Conservation (phyloP, 306 rosid species). For the Datisca glomerata region DNA sequence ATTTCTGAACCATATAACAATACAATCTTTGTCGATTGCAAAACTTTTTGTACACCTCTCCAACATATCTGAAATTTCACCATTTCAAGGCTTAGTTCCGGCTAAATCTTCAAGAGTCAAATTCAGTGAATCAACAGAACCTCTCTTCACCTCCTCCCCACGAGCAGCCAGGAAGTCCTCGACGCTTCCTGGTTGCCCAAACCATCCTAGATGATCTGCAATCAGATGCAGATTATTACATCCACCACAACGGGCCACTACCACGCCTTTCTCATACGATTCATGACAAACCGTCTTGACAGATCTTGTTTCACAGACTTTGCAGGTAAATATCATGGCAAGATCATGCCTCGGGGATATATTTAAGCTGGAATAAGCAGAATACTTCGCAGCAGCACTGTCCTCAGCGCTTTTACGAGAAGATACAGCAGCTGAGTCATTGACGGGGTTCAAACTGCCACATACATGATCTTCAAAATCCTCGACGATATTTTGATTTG, state of each 20-base stretch:
- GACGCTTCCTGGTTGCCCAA: constrained; percentile 63
- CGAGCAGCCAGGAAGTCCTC: constrained; percentile 72
- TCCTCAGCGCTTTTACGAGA: constrained; percentile 10
- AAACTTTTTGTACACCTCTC: too few species aligned
- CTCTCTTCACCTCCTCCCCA: constrained; percentile 75
- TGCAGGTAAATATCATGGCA: constrained; percentile 87
- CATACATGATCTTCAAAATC: constrained; percentile 25
- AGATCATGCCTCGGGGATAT: constrained; percentile 84
- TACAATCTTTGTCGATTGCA: too few species aligned
- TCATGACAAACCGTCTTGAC: constrained; percentile 59
- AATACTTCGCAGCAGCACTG: constrained; percentile 20
- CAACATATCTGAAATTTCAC: too few species aligned
- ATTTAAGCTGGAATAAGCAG: constrained; percentile 44
- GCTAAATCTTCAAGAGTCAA: too few species aligned
- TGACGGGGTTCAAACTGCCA: constrained; percentile 8
- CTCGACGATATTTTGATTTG: constrained; percentile 27
- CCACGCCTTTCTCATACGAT: constrained; percentile 84
- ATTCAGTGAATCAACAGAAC: constrained; percentile 55
- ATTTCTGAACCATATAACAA: too few species aligned
- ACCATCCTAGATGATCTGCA: constrained; percentile 83
- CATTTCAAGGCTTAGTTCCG: too few species aligned
- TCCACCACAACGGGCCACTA: constrained; percentile 74
- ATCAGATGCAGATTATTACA: constrained; percentile 75
- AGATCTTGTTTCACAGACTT: constrained; percentile 84
- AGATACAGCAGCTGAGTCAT: constrained; percentile 15